Evolutionary conservation across 2,329 filamentous ascomycete species (phyloP), one percentile per base, ranked within the genome.

Genomic region (Pestalotiopsis sp.): DNA sequence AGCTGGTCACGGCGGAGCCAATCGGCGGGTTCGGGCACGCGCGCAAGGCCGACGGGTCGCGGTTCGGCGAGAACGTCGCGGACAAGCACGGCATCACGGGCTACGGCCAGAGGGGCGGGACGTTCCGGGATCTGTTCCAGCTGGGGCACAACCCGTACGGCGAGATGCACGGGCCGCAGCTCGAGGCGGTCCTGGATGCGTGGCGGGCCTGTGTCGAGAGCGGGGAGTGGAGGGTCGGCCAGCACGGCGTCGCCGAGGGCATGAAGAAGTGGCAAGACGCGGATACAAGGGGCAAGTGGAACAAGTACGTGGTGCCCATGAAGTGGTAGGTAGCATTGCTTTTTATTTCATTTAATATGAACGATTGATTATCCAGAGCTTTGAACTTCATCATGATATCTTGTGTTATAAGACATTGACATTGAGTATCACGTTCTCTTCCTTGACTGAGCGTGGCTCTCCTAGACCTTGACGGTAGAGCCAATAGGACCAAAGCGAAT

Each of bases 381-480:
- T 1, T 45, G 3, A 20, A 17, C 17, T 7, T 3, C 45, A 3
- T n/a, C 17, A 49, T 52, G 17, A n/a, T 4, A 52, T 1, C 45
- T 9, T 7, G 17, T 20, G 45, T n/a, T 6, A 3, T n/a, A 9
- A 2, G 17, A 17, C n/a, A 52, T 20, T 1, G 17, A 6, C n/a
- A 52, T 20, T 6, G 14, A 52, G 1, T 3, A 3, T 11, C 7
- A n/a, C 3, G 6, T n/a, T n/a, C 11, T 3, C 45, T 20, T 12
- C n/a, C 7, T 9, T 9, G 13, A 17, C 23, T 27, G 25, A 36
- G 12, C 2, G 1, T n/a, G 1, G 3, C 2, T 6, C 20, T 14
- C 27, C 31, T 60, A 66, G 36, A 66, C 25, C 56, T 66, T 66
- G 52, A 66, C 64, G n/a, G 64, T 60, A 17, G 64, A 59, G 49